A percentile compares a stretch with the other conserved stretches of the same genome.
These are phyloP conservation scores for Arabidopsis suecica DNA, from an alignment of 345 rosid genomes.

Conservation along the genomic window DNA sequence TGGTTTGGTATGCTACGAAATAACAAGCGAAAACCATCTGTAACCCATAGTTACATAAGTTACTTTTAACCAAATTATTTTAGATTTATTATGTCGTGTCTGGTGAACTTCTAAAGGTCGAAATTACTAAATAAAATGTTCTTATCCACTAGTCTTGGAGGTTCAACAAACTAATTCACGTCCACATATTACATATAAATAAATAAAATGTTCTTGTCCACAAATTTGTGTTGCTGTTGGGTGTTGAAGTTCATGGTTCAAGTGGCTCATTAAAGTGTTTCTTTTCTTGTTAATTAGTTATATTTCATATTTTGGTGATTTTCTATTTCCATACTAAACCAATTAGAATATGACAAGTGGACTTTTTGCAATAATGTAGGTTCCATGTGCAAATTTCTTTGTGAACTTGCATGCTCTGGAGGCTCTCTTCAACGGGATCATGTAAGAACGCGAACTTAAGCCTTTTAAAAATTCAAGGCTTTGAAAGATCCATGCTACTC, in stretches of 20 bases:
- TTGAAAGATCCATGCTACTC: too few species aligned
- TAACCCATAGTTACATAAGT: background rate
- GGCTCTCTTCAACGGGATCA: too few species aligned
- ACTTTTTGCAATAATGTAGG: too few species aligned
- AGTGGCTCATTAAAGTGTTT: background rate
- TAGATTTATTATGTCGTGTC: too few species aligned
- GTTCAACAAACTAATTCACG: background rate
- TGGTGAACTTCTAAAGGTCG: background rate
- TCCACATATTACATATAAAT: background rate
- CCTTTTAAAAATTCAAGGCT: too few species aligned
- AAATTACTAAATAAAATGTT: background rate
- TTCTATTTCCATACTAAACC: too few species aligned
- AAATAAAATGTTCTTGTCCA: background rate
- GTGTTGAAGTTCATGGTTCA: background rate
- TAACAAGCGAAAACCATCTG: background rate
- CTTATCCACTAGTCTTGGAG: background rate
- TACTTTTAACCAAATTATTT: background rate
- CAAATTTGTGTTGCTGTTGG: background rate
- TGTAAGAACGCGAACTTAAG: too few species aligned
- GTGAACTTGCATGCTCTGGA: too few species aligned
- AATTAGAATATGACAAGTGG: too few species aligned
- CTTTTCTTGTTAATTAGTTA: too few species aligned
- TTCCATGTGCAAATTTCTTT: too few species aligned
- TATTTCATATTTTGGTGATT: too few species aligned
- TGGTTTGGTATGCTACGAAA: background rate